These are phyloP conservation scores for Galerina marginata DNA, from an alignment of 768 basidiomycete species.

Conservation along the genomic window DNA sequence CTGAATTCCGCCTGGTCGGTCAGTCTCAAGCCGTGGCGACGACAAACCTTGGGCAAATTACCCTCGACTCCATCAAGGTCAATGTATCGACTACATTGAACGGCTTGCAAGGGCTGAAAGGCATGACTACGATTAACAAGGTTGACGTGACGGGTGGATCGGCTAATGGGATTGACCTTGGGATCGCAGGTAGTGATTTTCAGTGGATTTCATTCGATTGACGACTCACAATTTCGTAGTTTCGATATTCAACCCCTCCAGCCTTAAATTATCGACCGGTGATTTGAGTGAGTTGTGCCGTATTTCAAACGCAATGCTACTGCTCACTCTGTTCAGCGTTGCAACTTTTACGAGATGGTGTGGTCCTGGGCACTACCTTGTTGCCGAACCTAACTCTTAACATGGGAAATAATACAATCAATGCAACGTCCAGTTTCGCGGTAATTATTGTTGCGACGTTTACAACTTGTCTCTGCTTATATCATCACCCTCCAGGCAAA, in stretches of 20 bases:
- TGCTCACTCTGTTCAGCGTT: conserved; percentile 43
- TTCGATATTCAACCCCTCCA: conserved; percentile 71
- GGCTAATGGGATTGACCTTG: conserved; percentile 58
- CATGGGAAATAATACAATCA: conserved; percentile 65
- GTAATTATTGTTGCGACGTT: conserved; percentile 32
- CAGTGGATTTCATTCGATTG: background rate
- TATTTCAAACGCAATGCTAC: background rate
- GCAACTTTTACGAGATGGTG: conserved; percentile 57
- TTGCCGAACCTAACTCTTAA: conserved; percentile 63
- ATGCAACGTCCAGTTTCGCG: conserved; percentile 54
- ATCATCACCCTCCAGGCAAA: conserved; percentile 53
- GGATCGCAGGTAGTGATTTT: conserved; percentile 53
- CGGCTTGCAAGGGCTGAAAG: conserved; percentile 67
- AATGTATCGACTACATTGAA: conserved; percentile 66
- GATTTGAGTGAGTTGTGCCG: conserved; percentile 58
- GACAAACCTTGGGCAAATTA: conserved; percentile 66
- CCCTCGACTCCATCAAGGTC: conserved; percentile 74
- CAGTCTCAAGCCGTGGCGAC: conserved; percentile 64
- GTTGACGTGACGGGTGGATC: conserved; percentile 76
- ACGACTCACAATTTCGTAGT: conserved; percentile 38
- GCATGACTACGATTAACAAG: conserved; percentile 54
- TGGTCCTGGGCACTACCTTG: conserved; percentile 61
- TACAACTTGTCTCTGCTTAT: conserved; percentile 2
- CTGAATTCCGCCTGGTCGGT: conserved; percentile 63
- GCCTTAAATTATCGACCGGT: conserved; percentile 63